Conservation (phyloP, 2,329 filamentous ascomycete species). For the Anthostomella pinea region DNA sequence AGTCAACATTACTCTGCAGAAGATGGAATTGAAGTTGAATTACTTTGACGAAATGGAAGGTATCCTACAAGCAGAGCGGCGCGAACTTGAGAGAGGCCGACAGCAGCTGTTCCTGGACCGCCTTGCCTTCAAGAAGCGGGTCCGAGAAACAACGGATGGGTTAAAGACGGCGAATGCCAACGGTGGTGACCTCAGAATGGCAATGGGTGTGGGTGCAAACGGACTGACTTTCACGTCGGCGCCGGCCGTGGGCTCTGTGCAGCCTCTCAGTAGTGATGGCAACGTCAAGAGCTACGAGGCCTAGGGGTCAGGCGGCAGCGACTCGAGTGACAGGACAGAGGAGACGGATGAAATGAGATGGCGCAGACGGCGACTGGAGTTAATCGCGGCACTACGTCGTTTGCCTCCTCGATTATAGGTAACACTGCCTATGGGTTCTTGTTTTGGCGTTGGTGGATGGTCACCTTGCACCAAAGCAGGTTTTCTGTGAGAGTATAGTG, state of each 20-base stretch:
- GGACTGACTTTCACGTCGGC: constrained; percentile 52
- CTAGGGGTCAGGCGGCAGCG: constrained; percentile 26
- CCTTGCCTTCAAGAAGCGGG: constrained; percentile 82
- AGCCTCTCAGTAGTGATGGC: constrained; percentile 54
- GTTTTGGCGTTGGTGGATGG: constrained; percentile 15
- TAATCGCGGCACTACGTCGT: no score
- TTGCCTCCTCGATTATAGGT: constrained; percentile 5
- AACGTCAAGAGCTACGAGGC: constrained; percentile 58
- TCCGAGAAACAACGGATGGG: constrained; percentile 76
- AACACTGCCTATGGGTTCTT: no score
- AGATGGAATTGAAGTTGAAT: constrained; percentile 90
- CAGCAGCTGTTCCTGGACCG: constrained; percentile 94
- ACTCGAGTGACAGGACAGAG: background rate
- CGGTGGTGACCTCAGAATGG: constrained; percentile 49
- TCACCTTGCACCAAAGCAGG: constrained; percentile 4
- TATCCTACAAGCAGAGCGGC: constrained; percentile 84
- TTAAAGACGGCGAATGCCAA: constrained; percentile 54
- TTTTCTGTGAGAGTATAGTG: constrained; percentile 3
- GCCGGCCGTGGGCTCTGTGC: constrained; percentile 42
- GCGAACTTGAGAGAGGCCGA: constrained; percentile 85
- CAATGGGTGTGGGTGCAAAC: constrained; percentile 50
- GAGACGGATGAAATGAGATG: constrained; percentile 4
- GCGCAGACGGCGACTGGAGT: constrained; percentile 21
- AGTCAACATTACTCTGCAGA: constrained; percentile 91
- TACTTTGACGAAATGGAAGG: constrained; percentile 97